Evolutionary conservation across 164 flowering plant species (phyloP).

Genomic region (Magnolia officinalis): DNA sequence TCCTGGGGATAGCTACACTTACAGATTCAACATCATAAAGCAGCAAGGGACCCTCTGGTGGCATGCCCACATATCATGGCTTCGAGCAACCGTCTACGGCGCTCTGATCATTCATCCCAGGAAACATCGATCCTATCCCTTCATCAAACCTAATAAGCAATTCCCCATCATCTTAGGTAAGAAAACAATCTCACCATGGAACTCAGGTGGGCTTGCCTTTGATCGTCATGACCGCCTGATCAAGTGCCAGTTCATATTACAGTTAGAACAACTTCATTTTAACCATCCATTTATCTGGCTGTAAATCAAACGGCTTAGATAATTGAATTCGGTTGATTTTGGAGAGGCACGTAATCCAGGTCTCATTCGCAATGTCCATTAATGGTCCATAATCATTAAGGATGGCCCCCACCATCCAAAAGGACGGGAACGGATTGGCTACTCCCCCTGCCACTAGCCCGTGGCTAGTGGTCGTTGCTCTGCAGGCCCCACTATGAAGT

Average conservation of each 20-base stretch:
- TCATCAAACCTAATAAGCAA: conserved; percentile 18
- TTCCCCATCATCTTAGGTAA: conserved; percentile 27
- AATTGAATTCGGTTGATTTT: no score
- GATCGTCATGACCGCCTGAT: background rate
- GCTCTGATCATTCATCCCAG: conserved; percentile 25
- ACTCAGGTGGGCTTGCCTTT: background rate
- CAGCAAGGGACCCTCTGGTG: conserved; percentile 34
- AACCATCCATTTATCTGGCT: no score
- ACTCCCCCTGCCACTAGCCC: no score
- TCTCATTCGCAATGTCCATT: no score
- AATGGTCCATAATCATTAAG: no score
- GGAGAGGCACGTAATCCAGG: no score
- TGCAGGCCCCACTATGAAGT: no score
- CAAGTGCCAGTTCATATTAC: no score
- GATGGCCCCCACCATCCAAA: background rate
- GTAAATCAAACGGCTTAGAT: no score
- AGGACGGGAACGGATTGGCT: background rate
- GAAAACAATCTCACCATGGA: background rate
- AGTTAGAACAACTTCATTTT: no score
- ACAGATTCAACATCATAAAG: conserved; percentile 20
- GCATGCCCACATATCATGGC: conserved; percentile 25
- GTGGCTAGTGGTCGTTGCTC: no score
- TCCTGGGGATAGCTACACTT: conserved; percentile 21
- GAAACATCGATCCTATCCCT: conserved; percentile 12
- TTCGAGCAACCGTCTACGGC: conserved; percentile 29